Evolutionary conservation across 371 early-diverging fungal species (phyloP).

Genomic region (Rhizopus delemar): DNA sequence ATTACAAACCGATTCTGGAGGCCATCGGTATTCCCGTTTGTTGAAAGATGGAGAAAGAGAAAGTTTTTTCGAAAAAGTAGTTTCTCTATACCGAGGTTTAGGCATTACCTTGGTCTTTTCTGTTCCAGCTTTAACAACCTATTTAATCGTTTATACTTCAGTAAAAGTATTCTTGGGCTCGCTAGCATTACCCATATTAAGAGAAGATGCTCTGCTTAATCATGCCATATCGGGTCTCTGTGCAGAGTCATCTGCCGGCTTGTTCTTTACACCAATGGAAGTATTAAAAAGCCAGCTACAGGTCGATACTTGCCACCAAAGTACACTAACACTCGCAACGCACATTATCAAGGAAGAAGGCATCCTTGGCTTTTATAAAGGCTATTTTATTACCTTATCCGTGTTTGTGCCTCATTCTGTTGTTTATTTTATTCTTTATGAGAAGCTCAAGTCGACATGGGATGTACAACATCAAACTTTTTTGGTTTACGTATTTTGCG

Average conservation of each 20-base stretch:
- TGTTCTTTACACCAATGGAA: slow-evolving; percentile 83
- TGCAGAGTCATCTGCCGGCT: slow-evolving; percentile 55
- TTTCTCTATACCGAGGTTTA: slow-evolving; percentile 59
- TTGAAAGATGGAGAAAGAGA: slow-evolving; percentile 5
- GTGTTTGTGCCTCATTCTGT: slow-evolving; percentile 68
- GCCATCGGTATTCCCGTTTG: not conserved
- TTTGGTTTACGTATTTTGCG: slow-evolving; percentile 53
- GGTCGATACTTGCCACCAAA: slow-evolving; percentile 6
- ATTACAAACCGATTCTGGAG: slow-evolving; percentile 43
- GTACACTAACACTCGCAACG: slow-evolving; percentile 3
- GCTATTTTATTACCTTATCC: slow-evolving; percentile 66
- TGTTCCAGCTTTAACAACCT: slow-evolving; percentile 71
- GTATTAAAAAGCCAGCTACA: slow-evolving; percentile 74
- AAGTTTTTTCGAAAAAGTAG: not conserved
- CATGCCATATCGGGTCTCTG: slow-evolving; percentile 46
- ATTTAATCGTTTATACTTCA: slow-evolving; percentile 65
- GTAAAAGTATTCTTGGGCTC: slow-evolving; percentile 43
- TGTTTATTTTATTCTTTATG: slow-evolving; percentile 74
- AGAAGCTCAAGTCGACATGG: slow-evolving; percentile 62
- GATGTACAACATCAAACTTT: slow-evolving; percentile 23
- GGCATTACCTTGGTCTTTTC: slow-evolving; percentile 66
- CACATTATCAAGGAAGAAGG: slow-evolving; percentile 58
- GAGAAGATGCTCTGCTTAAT: slow-evolving; percentile 14
- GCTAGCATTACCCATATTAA: not conserved
- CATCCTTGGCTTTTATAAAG: slow-evolving; percentile 65